These are phyloP conservation scores for Colletotrichum navitas DNA, from an alignment of 2,329 filamentous ascomycete genomes.

Conservation along the genomic window DNA sequence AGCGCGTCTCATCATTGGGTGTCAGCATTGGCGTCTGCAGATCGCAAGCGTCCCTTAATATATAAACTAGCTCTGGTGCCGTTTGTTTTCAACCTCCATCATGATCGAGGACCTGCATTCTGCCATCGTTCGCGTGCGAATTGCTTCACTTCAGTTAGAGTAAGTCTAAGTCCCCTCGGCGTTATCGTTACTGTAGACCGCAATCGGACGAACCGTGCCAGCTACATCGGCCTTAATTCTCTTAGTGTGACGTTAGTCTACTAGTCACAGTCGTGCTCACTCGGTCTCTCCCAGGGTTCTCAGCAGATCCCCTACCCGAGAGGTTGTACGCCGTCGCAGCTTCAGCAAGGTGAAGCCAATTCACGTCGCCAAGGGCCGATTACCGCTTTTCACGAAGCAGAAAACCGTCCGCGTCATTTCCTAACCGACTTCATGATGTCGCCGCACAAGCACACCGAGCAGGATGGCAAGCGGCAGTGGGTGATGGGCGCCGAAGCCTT, in stretches of 20 bases:
- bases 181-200: background rate
- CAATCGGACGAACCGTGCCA: background rate
- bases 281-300: conserved; percentile 20
- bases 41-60: conserved; percentile 5
- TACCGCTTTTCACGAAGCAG: conserved; percentile 50
- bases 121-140: conserved; percentile 60
- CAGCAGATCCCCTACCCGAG: conserved; percentile 17
- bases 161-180: conserved; percentile 49
- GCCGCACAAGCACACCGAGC: conserved; percentile 45
- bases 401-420: conserved; percentile 48
- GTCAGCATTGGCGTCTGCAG: conserved; percentile 20
- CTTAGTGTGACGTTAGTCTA: background rate
- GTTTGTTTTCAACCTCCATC: conserved; percentile 30
- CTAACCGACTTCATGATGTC: conserved; percentile 46
- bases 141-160: conserved; percentile 62
- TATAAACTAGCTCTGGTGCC: conserved; percentile 30
- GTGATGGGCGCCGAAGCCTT: conserved; percentile 59
- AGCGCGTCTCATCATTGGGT: conserved; percentile 36
- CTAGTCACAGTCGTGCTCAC: conserved; percentile 1
- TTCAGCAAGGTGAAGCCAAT: conserved; percentile 46
- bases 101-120: conserved; percentile 58
- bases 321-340: conserved; percentile 46
- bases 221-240: no score
- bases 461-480: conserved; percentile 53
- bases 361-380: conserved; percentile 43